These are phyloP conservation scores for Punica granatum DNA, from an alignment of 345 rosid species.

Conservation along the genomic window DNA sequence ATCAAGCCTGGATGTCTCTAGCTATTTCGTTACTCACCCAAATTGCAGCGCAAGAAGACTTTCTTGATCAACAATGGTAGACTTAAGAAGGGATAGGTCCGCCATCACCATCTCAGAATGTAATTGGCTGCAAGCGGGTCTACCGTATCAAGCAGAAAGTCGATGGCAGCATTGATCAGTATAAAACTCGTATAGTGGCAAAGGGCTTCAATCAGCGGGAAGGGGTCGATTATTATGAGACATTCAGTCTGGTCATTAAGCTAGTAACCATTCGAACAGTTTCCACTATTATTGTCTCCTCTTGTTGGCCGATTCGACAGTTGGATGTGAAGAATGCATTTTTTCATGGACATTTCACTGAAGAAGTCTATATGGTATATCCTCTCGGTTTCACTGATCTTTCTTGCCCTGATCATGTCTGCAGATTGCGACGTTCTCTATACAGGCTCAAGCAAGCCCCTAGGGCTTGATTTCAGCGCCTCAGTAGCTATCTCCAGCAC, in stretches of 20 bases:
- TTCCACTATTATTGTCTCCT: not conserved
- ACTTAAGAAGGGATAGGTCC: too few species aligned
- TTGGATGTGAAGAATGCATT: too few species aligned
- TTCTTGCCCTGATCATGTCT: not conserved
- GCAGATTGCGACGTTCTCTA: not conserved
- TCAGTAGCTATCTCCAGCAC: not conserved
- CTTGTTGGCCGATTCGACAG: not conserved
- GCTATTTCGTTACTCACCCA: too few species aligned
- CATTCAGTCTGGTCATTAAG: not conserved
- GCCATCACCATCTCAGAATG: not conserved
- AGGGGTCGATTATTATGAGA: not conserved
- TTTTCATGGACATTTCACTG: too few species aligned
- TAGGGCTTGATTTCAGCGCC: not conserved
- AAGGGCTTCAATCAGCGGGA: not conserved
- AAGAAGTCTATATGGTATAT: too few species aligned
- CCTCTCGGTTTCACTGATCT: too few species aligned
- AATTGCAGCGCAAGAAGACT: too few species aligned
- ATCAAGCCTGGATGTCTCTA: too few species aligned
- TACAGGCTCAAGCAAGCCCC: conserved; percentile 1
- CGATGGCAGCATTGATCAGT: not conserved
- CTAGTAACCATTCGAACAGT: not conserved
- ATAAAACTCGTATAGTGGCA: not conserved
- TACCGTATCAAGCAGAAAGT: too few species aligned
- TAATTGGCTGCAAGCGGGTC: too few species aligned
- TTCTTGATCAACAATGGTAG: too few species aligned